Evolutionary conservation across 2,329 filamentous ascomycete species (phyloP), one percentile per base, ranked within the genome.

Genomic region (Ophiostoma piceae): DNA sequence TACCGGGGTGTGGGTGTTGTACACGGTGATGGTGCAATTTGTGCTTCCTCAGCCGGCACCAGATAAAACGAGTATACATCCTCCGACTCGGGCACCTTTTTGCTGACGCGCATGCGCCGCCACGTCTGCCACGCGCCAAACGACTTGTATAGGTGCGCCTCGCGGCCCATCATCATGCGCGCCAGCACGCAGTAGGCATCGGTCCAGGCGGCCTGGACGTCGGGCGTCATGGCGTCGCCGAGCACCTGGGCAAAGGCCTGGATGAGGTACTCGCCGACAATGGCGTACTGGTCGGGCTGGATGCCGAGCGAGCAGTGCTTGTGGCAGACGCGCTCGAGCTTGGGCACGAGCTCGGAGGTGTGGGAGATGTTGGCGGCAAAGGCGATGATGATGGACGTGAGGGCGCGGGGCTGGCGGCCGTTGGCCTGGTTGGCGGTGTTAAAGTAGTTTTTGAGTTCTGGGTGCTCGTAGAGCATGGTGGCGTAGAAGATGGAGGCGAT

Each of bases 401-500:
- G 80, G 3, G 88, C 88, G 22, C 81, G 81, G 2, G 87, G 82
- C 74, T 91, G 88, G 71, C 86, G 83, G 43, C 86, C 84, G 57
- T 85, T 89, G 72, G 81, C 80, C 78, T 90, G 88, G 76, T 90
- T 87, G 51, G 87, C 84, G 37, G 80, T 82, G 79, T 92, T 92
- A 84, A 93, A 92, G 78, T 90, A 82, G 77, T 88, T 84, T 74
- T 88, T 85, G 41, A 93, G 84, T 64, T 87, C 84, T 0, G 90
- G 90, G 71, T 92, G 83, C 54, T 87, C 86, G 12, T 77, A 76
- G 32, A 93, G 81, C 82, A 93, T 86, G 76, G 86, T 88, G 72
- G 82, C 82, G 82, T 94, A 93, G 81, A 94, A 92, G 73, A 85
- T 83, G n/a, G 83, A 83, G 6, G 90, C 89, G 77, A 93, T 91